phyloP scores from a whole-genome alignment of 208 protist species.

The Crithidia fasciculata region DNA sequence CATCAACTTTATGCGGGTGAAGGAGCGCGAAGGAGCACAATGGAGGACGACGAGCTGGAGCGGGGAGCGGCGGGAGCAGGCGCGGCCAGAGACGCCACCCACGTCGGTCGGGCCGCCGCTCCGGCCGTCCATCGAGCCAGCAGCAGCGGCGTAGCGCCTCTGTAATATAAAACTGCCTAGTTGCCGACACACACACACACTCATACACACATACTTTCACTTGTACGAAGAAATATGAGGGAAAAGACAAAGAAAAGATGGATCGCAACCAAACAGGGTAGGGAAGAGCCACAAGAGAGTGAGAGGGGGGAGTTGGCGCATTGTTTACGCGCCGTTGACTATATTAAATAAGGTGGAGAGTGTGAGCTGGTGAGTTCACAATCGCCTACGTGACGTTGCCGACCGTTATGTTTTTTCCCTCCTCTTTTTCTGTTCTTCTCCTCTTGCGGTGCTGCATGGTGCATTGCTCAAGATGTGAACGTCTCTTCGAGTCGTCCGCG shows the following conservation, averaged over 20 bases:
- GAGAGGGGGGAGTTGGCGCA: too few species aligned
- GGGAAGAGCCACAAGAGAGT: too few species aligned
- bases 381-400: neutral
- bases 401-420: neutral
- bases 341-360: too few species aligned
- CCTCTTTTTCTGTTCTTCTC: neutral
- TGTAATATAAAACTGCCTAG: neutral
- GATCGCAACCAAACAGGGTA: too few species aligned
- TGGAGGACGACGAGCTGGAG: conserved; percentile 59
- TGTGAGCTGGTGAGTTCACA: too few species aligned
- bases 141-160: too few species aligned
- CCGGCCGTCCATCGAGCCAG: neutral
- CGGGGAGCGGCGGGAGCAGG: conserved; percentile 24
- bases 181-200: neutral
- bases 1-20: conserved; percentile 73
- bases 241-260: too few species aligned
- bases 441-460: neutral
- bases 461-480: too few species aligned
- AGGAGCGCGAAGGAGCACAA: conserved; percentile 65
- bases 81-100: conserved; percentile 16
- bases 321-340: too few species aligned
- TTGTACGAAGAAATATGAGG: too few species aligned
- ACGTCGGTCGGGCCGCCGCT: neutral
- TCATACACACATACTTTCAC: neutral
- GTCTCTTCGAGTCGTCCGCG: too few species aligned